These are phyloP conservation scores for Eimeria maxima DNA, from an alignment of 169 alveolate genomes.

Conservation along the genomic window DNA sequence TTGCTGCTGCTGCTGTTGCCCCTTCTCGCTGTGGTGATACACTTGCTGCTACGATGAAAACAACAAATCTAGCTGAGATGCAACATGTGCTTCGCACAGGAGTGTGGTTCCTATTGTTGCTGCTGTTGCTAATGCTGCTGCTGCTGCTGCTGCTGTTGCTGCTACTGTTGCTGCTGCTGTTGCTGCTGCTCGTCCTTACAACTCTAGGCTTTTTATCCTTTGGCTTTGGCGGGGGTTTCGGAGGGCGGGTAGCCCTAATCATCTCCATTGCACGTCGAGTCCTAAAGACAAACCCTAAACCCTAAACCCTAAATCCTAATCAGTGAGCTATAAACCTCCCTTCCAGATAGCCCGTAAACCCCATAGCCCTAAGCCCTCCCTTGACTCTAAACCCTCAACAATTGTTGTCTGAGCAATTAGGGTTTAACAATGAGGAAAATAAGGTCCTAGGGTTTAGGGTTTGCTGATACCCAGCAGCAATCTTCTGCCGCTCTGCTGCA, in stretches of 20 bases:
- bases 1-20: not conserved
- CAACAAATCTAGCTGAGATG: not conserved
- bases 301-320: constrained; percentile 59
- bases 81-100: not conserved
- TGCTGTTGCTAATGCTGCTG: not conserved
- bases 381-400: not conserved
- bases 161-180: not conserved
- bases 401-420: not conserved
- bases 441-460: not conserved
- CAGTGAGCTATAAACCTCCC: constrained; percentile 18
- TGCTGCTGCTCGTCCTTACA: not conserved
- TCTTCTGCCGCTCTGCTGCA: constrained; percentile 6
- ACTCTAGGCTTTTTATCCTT: not conserved
- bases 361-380: too few relatives aligned
- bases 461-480: not conserved
- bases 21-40: not conserved
- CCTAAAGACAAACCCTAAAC: constrained; percentile 1
- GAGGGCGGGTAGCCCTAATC: not conserved
- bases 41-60: not conserved
- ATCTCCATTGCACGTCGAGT: not conserved
- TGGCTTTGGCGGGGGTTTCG: not conserved
- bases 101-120: not conserved
- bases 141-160: not conserved
- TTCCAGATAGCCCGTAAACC: constrained; percentile 77
- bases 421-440: not conserved